Evolutionary conservation across 2,329 filamentous ascomycete species (phyloP).

Genomic region (Diplodia sapinea): DNA sequence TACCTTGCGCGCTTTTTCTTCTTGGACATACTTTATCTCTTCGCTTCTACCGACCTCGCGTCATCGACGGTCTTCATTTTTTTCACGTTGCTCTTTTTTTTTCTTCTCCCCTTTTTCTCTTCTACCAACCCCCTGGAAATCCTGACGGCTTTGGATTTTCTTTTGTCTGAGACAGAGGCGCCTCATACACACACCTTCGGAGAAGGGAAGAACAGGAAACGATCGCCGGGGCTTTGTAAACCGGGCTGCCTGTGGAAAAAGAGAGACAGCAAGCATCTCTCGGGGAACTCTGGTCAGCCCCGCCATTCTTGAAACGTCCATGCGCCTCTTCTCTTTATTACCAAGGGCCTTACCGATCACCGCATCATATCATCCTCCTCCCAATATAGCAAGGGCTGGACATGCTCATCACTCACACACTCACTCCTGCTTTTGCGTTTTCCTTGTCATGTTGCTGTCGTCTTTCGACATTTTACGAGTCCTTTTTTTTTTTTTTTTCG

Average conservation of each 20-base stretch:
- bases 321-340: not conserved
- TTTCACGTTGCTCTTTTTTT: not conserved
- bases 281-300: constrained; percentile 5
- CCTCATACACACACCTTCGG: not conserved
- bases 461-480: not conserved
- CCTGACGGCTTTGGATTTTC: not conserved
- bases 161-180: not conserved
- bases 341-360: not conserved
- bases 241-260: not conserved
- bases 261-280: not conserved
- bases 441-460: not conserved
- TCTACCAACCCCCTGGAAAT: not conserved
- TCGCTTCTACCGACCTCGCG: not conserved
- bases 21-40: not conserved
- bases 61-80: not conserved
- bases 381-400: not conserved
- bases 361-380: not conserved
- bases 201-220: not conserved
- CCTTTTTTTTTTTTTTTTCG: not conserved
- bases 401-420: not conserved
- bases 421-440: not conserved
- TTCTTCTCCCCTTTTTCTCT: not conserved
- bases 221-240: not conserved
- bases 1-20: not conserved
- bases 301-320: constrained; percentile 1